Evolutionary conservation across 306 rosid species (phyloP).

Genomic region (Acacia crassicarpa): DNA sequence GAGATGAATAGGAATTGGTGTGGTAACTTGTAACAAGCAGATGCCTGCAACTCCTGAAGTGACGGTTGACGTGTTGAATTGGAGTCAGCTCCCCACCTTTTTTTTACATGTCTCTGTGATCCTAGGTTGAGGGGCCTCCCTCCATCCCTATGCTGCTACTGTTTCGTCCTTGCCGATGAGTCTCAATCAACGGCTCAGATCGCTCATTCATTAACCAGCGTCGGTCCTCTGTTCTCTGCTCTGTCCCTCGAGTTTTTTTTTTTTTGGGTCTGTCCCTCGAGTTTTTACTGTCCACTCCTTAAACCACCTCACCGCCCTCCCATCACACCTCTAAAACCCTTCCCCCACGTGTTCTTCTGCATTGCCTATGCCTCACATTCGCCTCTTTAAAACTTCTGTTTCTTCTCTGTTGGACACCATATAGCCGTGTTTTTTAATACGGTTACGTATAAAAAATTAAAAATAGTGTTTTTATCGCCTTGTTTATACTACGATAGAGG

Average conservation of each 20-base stretch:
- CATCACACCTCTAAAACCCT: neutral
- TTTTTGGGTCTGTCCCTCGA: no score
- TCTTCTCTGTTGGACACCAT: neutral
- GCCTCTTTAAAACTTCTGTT: neutral
- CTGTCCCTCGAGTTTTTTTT: neutral
- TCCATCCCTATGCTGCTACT: neutral
- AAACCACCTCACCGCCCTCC: neutral
- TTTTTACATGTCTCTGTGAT: no score
- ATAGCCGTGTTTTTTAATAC: neutral
- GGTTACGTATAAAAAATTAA: neutral
- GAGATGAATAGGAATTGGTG: no score
- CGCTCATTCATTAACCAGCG: neutral
- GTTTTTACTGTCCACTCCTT: neutral
- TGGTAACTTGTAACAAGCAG: neutral
- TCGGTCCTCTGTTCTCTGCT: neutral
- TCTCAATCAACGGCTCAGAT: neutral
- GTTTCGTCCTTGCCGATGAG: neutral
- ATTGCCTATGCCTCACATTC: constrained; percentile 3
- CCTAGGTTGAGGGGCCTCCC: constrained; percentile 10
- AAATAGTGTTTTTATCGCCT: neutral
- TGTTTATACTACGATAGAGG: neutral
- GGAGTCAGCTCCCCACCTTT: no score
- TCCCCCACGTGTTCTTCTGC: constrained; percentile 29
- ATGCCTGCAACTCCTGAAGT: neutral
- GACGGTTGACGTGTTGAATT: no score